Conservation (phyloP, 768 basidiomycete genomes). For the Termitomyces heimii region DNA sequence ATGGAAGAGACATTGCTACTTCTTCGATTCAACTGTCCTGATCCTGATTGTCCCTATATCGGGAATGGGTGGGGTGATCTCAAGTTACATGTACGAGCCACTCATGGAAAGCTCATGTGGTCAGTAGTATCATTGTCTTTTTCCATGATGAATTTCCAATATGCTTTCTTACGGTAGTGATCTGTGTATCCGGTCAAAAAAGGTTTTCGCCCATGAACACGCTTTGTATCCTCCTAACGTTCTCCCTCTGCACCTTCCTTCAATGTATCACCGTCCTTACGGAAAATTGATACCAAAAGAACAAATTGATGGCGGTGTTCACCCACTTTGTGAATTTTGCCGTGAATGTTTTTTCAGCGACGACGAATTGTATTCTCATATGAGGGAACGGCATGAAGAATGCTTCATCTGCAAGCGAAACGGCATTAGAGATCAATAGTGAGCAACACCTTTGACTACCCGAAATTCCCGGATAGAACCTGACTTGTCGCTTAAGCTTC, state of each 20-base stretch:
- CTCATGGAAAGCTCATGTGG: constrained; percentile 82
- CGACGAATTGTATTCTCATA: constrained; percentile 90
- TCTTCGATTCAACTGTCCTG: constrained; percentile 93
- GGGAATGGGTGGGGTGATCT: constrained; percentile 88
- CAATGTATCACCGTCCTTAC: constrained; percentile 40
- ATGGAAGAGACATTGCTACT: constrained; percentile 93
- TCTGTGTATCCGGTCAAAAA: constrained; percentile 83
- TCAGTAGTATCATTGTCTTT: constrained; percentile 31
- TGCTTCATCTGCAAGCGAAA: constrained; percentile 91
- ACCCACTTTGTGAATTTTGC: constrained; percentile 85
- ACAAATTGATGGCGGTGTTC: constrained; percentile 62
- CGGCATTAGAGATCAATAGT: constrained; percentile 83
- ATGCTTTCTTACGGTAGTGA: constrained; percentile 44
- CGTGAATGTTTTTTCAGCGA: constrained; percentile 90
- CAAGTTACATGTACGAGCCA: constrained; percentile 73
- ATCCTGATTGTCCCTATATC: constrained; percentile 74
- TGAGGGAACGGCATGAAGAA: constrained; percentile 92
- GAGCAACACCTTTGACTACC: constrained; percentile 25
- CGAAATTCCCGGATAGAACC: neutral
- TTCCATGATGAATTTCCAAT: neutral
- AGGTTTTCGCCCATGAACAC: constrained; percentile 95
- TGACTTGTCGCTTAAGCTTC: constrained; percentile 45
- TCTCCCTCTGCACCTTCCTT: constrained; percentile 72
- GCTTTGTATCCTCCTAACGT: constrained; percentile 64
- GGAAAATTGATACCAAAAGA: constrained; percentile 40